These are phyloP conservation scores for Candida pseudofarinosa DNA, from an alignment of 805 yeast genomes.

Conservation along the genomic window DNA sequence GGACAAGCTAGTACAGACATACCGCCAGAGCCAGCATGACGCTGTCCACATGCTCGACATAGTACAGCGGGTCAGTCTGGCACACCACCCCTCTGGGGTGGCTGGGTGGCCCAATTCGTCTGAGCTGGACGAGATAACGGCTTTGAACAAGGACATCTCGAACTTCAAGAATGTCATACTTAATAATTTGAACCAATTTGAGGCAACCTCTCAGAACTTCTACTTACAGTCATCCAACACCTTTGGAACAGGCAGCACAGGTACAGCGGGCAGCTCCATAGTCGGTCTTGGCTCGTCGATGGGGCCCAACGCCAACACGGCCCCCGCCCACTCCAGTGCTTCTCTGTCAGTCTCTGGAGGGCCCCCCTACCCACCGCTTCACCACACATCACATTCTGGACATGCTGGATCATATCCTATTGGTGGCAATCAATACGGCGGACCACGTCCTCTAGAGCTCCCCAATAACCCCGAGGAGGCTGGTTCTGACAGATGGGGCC, in stretches of 20 bases:
- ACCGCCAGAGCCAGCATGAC: constrained; percentile 49
- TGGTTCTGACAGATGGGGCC: neutral
- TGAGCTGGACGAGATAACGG: constrained; percentile 5
- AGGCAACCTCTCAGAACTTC: neutral
- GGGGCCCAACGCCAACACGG: no score
- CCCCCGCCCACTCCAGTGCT: neutral
- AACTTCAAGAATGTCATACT: constrained; percentile 9
- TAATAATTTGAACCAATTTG: constrained; percentile 6
- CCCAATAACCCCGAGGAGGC: neutral
- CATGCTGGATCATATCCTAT: neutral
- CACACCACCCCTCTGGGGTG: constrained; percentile 1
- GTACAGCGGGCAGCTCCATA: no score
- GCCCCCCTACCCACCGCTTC: constrained; percentile 5
- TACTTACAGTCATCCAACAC: constrained; percentile 6
- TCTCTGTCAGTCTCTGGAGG: constrained; percentile 2
- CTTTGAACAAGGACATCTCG: constrained; percentile 8
- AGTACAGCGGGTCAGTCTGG: constrained; percentile 22
- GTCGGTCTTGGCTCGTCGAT: no score
- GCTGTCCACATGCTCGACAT: constrained; percentile 49
- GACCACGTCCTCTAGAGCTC: neutral
- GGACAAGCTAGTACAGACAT: constrained; percentile 46
- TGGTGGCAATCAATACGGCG: neutral
- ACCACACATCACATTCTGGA: neutral
- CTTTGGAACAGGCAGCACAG: constrained; percentile 1
- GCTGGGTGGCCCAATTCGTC: constrained; percentile 3